Base-by-base conservation (phyloP, 2,329 filamentous ascomycete species). In the Penicillium vulpinum region DNA sequence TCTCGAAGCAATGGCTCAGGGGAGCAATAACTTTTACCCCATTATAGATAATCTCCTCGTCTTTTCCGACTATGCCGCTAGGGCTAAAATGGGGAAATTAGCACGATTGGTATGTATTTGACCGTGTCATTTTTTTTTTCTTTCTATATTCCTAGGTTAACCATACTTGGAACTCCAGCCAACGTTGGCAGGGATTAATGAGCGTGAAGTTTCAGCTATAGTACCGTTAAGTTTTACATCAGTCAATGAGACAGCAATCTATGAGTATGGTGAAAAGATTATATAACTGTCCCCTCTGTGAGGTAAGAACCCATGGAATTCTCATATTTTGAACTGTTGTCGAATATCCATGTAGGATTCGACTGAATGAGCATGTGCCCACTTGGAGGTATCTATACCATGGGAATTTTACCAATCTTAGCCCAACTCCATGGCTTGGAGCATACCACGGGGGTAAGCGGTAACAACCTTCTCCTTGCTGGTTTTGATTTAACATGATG, bases 301-400 rank as follows among this genome's bases (percentile, higher is more conserved):
- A 50, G 29, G 45, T 54, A 18, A 35, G 45, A 31, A 40, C 13
- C 15, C 1, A 15, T 9, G 15, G 7, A n/a, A 38, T 33, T 11
- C 18, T 5, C 22, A 9, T 5, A 9, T 18, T 33, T n/a, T 2
- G 7, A 5, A 9, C 11, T 16, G 15, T 0, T 47, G 10, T 44
- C 43, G 47, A 35, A 54, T 18, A 18, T 54, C 18, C n/a, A 33
- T 35, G 2, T 28, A 52, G 47, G n/a, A 45, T 52, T 28, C 56
- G 46, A 29, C 10, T 55, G 24, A 35, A 41, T n/a, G 29, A 46
- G 4, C 9, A 51, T n/a, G 38, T 59, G 63, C 65, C 70, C 2
- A 75, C 73, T 5, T 78, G 71, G 62, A 71, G 76, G 22, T 78
- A 75, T 61, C 62, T 72, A 31, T 77, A 77, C 54, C 67, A 69